Evolutionary conservation across 176 grass and related monocot species (phyloP).

Genomic region (Neostapfia colusana): DNA sequence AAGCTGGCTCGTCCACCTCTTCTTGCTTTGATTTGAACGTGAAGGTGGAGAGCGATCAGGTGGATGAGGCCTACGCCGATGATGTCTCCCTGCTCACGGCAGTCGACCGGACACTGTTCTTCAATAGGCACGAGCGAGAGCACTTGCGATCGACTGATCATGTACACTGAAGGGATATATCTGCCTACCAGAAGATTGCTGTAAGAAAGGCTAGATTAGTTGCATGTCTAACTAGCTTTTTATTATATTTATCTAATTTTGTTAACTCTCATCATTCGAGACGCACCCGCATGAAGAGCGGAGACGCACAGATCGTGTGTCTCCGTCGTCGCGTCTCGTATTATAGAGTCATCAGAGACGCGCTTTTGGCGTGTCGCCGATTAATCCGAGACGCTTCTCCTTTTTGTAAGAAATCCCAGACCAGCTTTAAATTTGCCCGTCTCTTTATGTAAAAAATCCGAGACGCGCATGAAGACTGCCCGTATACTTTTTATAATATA

Average conservation of each 20-base stretch:
- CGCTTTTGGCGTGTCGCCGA: no score
- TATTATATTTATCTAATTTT: background rate
- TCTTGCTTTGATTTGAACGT: conserved; percentile 87
- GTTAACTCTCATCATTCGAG: no score
- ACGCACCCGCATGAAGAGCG: no score
- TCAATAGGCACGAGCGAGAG: conserved; percentile 52
- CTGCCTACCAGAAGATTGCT: background rate
- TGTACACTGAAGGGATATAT: conserved; percentile 33
- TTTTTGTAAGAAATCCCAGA: no score
- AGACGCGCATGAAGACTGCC: no score
- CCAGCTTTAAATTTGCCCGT: no score
- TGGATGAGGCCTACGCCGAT: conserved; percentile 29
- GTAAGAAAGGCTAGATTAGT: conserved; percentile 21
- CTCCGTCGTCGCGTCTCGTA: no score
- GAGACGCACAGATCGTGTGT: no score
- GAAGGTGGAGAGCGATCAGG: conserved; percentile 36
- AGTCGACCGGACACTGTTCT: conserved; percentile 67
- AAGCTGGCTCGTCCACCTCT: conserved; percentile 5
- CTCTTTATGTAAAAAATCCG: no score
- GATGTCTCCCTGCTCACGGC: conserved; percentile 57
- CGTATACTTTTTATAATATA: no score
- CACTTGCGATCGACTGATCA: conserved; percentile 16
- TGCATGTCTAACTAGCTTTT: conserved; percentile 8
- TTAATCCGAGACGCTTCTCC: no score
- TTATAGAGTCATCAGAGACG: no score